Evolutionary conservation across 2,329 filamentous ascomycete genomes (phyloP), one percentile per base, ranked within the genome.

Genomic region (Phaeosphaeria sp.): DNA sequence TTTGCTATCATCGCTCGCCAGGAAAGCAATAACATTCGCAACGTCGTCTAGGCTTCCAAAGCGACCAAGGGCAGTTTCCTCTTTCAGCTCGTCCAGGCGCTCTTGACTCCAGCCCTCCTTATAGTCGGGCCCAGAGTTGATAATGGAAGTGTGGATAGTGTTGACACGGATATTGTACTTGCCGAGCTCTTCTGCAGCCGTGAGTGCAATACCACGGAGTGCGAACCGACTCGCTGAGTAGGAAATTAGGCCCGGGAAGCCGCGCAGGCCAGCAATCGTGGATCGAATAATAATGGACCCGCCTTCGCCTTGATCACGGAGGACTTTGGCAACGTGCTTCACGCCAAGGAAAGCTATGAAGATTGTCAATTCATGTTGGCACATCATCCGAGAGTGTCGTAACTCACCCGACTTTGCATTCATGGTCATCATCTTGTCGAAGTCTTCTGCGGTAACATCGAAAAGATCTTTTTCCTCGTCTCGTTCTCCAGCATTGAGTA

Each of bases 251-350:
- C 74, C 75, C 2, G 77, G 75, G 20, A 72, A 75, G 18, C 71
- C 77, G 25, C 73, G 75, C 9, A 79, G 71, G 6, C 77, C 77
- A 1, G 76, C 76, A 46, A 77, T 75, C 2, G 76, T 78, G 6
- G 77, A 79, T 11, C 75, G 72, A 33, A 79, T 63, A 52, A 78
- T 73, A 39, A 78, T 78, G 43, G 77, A 78, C 6, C 77, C 77
- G 43, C 75, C 73, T 22, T 65, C 67, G 18, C 67, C 64, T 13
- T 68, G 60, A 6, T 68, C 61, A 33, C 66, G 67, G 73, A 79
- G 78, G 3, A 71, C 72, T 6, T 64, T 63, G 5, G 70, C 75
- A 6, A 68, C 64, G 51, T 78, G 73, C 53, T 78, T 78, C 36
- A 78, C 62, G 41, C 72, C 72, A n/a, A 78, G 66, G 56, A 78